These are phyloP conservation scores for Colletotrichum gloeosporioides DNA, from an alignment of 2,329 filamentous ascomycete genomes.

Conservation along the genomic window DNA sequence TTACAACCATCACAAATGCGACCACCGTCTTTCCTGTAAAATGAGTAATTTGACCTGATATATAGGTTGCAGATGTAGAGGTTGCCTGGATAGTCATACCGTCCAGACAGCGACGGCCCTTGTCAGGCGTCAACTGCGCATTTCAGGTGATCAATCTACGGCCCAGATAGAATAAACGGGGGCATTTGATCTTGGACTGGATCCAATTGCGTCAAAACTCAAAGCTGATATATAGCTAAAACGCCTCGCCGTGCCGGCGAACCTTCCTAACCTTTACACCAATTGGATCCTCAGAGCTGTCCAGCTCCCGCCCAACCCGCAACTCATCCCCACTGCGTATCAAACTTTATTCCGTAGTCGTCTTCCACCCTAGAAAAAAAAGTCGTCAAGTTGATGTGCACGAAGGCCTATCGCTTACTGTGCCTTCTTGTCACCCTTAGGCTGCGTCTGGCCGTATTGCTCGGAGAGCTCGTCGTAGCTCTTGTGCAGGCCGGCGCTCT, in stretches of 20 bases:
- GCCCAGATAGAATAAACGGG: rapidly evolving
- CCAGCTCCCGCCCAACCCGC: no score
- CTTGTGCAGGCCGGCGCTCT: slow-evolving; percentile 79
- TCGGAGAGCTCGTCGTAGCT: slow-evolving; percentile 90
- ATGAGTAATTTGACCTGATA: not conserved
- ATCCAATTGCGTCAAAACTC: not conserved
- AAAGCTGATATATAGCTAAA: slow-evolving; percentile 3
- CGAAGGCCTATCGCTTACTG: slow-evolving; percentile 37
- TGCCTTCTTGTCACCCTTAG: slow-evolving; percentile 63
- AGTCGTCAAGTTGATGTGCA: not conserved
- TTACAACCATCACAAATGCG: no score
- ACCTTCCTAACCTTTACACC: not conserved
- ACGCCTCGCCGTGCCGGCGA: slow-evolving; percentile 3
- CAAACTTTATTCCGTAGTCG: not conserved
- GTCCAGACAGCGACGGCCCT: no score
- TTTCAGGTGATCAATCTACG: not conserved
- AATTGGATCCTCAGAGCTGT: not conserved
- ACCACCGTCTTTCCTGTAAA: no score
- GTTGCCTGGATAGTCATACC: not conserved
- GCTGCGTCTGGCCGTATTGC: slow-evolving; percentile 69
- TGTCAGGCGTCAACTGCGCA: not conserved
- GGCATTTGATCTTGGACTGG: not conserved
- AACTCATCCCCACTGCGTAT: not conserved
- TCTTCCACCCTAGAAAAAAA: not conserved
- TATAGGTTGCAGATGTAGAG: not conserved